Conservation (phyloP, 139 green algal genomes). For the Chlorella sp. region DNA sequence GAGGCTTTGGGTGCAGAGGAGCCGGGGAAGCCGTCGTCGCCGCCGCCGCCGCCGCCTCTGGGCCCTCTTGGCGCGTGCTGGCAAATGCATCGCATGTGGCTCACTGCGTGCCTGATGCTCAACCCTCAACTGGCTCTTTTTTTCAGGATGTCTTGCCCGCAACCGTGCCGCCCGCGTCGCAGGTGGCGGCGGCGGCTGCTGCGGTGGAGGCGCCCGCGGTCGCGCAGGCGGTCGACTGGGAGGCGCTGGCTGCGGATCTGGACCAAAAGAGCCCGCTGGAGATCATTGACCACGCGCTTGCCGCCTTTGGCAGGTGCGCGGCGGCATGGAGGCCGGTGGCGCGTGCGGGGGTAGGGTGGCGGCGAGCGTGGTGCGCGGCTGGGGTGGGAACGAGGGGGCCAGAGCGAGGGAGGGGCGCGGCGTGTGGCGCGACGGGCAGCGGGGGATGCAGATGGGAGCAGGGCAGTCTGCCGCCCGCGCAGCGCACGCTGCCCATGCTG, state of each 20-base stretch:
- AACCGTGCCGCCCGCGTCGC: background rate
- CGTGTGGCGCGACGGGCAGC: too few species aligned
- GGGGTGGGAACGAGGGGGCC: too few species aligned
- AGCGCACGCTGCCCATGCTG: background rate
- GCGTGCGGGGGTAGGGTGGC: too few species aligned
- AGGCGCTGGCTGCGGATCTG: constrained; percentile 58
- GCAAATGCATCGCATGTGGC: too few species aligned
- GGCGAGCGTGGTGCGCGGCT: too few species aligned
- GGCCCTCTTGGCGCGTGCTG: background rate
- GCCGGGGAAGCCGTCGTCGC: background rate
- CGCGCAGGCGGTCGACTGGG: constrained; percentile 53
- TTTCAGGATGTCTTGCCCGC: background rate
- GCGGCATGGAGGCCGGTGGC: too few species aligned
- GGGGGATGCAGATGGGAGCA: too few species aligned
- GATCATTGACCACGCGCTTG: constrained; percentile 87
- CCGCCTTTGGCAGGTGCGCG: background rate
- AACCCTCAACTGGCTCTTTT: background rate
- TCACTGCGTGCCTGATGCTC: too few species aligned
- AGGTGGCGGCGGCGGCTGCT: constrained; percentile 8
- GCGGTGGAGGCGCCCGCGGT: constrained; percentile 19
- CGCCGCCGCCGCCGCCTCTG: background rate
- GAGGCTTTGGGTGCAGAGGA: background rate
- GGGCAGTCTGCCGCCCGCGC: background rate
- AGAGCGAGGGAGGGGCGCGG: too few species aligned
- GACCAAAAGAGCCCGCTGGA: constrained; percentile 85